These are phyloP conservation scores for Phaeosphaeria sp. DNA, from an alignment of 2,329 filamentous ascomycete genomes.

Conservation along the genomic window DNA sequence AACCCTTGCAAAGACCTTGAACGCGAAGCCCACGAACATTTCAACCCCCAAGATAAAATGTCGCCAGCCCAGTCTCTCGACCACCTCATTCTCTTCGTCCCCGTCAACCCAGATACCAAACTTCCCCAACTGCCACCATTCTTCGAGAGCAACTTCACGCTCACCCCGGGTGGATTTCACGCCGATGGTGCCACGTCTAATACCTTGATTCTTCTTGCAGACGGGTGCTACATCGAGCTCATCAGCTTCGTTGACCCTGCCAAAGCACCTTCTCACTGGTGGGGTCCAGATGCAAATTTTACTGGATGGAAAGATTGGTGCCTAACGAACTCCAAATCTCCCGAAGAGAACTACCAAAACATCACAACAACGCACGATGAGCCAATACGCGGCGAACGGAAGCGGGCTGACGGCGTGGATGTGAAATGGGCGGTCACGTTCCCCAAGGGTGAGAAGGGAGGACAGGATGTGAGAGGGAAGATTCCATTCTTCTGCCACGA, in stretches of 20 bases:
- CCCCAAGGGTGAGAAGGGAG: conserved; percentile 49
- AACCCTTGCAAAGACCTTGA: no score
- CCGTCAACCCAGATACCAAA: conserved; percentile 59
- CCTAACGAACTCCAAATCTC: conserved; percentile 34
- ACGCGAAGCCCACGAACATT: no score
- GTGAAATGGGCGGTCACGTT: conserved; percentile 67
- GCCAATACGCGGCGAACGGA: conserved; percentile 61
- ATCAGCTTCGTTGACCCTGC: conserved; percentile 65
- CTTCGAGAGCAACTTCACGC: conserved; percentile 61
- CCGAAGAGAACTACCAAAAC: conserved; percentile 15
- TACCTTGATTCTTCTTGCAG: conserved; percentile 66
- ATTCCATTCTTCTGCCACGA: conserved; percentile 69
- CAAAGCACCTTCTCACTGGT: conserved; percentile 61
- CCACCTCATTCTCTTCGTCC: conserved; percentile 69
- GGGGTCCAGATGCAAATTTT: conserved; percentile 61
- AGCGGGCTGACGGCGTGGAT: conserved; percentile 60
- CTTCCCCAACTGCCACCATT: conserved; percentile 50
- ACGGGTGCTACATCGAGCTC: conserved; percentile 71
- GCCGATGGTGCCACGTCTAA: conserved; percentile 68
- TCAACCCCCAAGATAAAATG: no score
- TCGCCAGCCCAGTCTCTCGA: conserved; percentile 54
- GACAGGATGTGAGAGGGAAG: conserved; percentile 51
- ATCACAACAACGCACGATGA: conserved; percentile 54
- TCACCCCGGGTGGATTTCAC: conserved; percentile 67
- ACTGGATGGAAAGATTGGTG: conserved; percentile 67